A percentile compares a stretch with the other conserved stretches of the same genome.
Conservation (phyloP, 306 rosid genomes). For the Carpinus fangiana region DNA sequence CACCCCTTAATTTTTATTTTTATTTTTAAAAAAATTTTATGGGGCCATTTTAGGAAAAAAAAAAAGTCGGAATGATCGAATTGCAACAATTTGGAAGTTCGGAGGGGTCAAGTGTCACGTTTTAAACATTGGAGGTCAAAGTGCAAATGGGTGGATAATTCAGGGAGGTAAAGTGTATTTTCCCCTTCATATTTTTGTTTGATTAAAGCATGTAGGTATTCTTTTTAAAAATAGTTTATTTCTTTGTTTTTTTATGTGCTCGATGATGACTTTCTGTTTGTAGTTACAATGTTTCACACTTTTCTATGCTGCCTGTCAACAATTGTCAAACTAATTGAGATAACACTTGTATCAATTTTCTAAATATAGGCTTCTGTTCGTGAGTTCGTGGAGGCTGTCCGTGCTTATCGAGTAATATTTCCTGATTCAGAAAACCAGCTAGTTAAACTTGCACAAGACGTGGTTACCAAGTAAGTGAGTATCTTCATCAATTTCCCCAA, state of each 20-base stretch:
- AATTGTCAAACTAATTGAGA: not conserved
- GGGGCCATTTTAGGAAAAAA: no score
- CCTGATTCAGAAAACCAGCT: slow-evolving; percentile 76
- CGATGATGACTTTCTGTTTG: slow-evolving; percentile 14
- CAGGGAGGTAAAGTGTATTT: no score
- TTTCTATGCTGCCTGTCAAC: not conserved
- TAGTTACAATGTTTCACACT: slow-evolving; percentile 2
- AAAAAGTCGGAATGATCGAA: no score
- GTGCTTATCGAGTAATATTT: slow-evolving; percentile 71
- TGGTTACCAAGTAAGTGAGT: slow-evolving; percentile 58
- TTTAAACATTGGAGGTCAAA: no score
- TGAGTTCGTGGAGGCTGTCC: slow-evolving; percentile 73
- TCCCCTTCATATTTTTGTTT: no score
- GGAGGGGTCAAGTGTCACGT: no score
- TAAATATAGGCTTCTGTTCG: slow-evolving; percentile 57
- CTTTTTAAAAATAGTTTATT: not conserved
- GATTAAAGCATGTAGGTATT: not conserved
- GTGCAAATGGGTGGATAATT: no score
- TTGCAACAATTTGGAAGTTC: no score
- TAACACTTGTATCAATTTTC: slow-evolving; percentile 13
- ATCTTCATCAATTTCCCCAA: slow-evolving; percentile 8
- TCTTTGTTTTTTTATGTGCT: slow-evolving; percentile 1
- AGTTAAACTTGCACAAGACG: slow-evolving; percentile 54
- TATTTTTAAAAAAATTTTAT: no score
- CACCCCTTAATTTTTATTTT: no score